These are phyloP conservation scores for Phragmites australis DNA, from an alignment of 176 grass and related monocot species.

Conservation along the genomic window DNA sequence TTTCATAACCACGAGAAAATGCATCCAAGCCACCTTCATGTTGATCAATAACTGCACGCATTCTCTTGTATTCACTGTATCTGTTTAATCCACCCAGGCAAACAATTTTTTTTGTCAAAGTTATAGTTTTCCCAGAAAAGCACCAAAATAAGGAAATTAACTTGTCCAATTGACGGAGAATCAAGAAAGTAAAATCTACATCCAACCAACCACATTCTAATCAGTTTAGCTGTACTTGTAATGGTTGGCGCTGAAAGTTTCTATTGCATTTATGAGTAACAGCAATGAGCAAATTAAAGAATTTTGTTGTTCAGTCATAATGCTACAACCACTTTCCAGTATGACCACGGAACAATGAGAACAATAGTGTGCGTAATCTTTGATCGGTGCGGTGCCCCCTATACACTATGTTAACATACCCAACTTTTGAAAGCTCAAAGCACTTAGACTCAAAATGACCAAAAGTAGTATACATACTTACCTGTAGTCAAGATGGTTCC, in stretches of 20 bases:
- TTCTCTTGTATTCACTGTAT: constrained; percentile 81
- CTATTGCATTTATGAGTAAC: constrained; percentile 14
- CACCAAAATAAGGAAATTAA: constrained; percentile 16
- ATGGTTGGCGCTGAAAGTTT: no score
- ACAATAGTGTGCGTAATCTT: background rate
- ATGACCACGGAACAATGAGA: background rate
- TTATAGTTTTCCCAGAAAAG: constrained; percentile 25
- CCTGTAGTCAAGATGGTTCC: constrained; percentile 74
- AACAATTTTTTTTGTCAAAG: background rate
- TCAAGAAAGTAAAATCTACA: constrained; percentile 18
- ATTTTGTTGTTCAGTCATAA: background rate
- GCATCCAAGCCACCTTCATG: constrained; percentile 93
- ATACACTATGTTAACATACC: background rate
- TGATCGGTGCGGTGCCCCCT: background rate
- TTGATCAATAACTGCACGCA: constrained; percentile 76
- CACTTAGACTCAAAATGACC: constrained; percentile 9
- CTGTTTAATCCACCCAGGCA: constrained; percentile 52
- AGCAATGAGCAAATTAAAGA: background rate
- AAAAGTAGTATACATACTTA: constrained; percentile 30
- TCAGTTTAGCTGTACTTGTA: constrained; percentile 12
- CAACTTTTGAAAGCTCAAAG: constrained; percentile 6
- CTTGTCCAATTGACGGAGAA: background rate
- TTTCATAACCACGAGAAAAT: constrained; percentile 98
- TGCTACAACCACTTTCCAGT: background rate
- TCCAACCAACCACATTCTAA: background rate